phyloP scores from a whole-genome alignment of 441 rosid genomes.

The Adansonia madagascariensis region DNA sequence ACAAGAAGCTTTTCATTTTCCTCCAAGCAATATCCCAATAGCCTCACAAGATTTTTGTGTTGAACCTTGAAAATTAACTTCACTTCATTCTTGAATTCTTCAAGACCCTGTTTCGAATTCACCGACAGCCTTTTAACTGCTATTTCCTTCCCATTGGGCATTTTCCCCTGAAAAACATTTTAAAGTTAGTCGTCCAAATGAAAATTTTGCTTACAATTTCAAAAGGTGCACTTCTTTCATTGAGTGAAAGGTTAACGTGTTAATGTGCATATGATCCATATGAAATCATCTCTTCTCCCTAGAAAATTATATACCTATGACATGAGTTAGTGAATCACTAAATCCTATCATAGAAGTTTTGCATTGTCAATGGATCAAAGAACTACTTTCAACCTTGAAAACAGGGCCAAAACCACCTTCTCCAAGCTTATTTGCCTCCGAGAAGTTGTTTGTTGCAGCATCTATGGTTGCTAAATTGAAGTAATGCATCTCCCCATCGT shows the following conservation, averaged over 20 bases:
- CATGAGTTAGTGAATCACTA: neutral
- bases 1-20: constrained; percentile 57
- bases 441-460: constrained; percentile 53
- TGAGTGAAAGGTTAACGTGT: neutral
- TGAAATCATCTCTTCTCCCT: neutral
- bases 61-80: constrained; percentile 54
- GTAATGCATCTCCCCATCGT: constrained; percentile 30
- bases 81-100: constrained; percentile 64
- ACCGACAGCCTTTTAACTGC: constrained; percentile 61
- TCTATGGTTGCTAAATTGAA: constrained; percentile 36
- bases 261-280: constrained; percentile 4
- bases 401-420: constrained; percentile 65
- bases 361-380: constrained; percentile 3
- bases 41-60: constrained; percentile 59
- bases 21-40: constrained; percentile 57
- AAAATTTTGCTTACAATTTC: neutral
- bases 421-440: constrained; percentile 52
- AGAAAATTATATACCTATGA: neutral
- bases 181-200: neutral
- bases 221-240: neutral
- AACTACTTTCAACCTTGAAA: constrained; percentile 26
- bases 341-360: neutral
- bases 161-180: constrained; percentile 43
- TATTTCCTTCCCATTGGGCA: constrained; percentile 44
- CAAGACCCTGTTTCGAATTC: constrained; percentile 55